Percentiles rank a stretch among this genome's conserved stretches.
Conservation (phyloP, 768 basidiomycete genomes). For the Serendipita sp. region DNA sequence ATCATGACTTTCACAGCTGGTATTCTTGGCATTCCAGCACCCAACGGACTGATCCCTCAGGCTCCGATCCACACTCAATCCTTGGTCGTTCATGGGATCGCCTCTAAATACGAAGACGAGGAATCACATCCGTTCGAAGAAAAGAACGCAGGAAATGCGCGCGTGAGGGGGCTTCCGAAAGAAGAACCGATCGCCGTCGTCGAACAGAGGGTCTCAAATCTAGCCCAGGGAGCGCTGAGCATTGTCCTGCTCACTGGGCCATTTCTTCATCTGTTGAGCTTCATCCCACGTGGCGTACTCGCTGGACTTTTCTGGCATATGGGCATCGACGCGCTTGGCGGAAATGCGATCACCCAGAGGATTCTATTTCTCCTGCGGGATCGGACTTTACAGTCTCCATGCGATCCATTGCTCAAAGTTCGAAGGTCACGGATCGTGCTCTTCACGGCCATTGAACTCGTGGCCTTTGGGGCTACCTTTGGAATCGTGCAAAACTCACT, state of each 20-base stretch:
- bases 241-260: slow-evolving; percentile 70
- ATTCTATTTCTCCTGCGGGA: slow-evolving; percentile 70
- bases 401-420: slow-evolving; percentile 63
- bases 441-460: slow-evolving; percentile 59
- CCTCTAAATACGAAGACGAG: slow-evolving; percentile 22
- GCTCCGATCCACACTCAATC: slow-evolving; percentile 89
- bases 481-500: slow-evolving; percentile 60
- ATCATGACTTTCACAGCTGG: slow-evolving; percentile 81
- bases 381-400: slow-evolving; percentile 36
- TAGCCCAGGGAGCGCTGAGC: slow-evolving; percentile 66
- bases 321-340: slow-evolving; percentile 67
- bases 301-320: slow-evolving; percentile 92
- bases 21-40: slow-evolving; percentile 72
- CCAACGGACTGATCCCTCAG: slow-evolving; percentile 71
- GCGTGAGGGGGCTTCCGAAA: not conserved
- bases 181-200: slow-evolving; percentile 63
- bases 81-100: slow-evolving; percentile 49
- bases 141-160: slow-evolving; percentile 16
- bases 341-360: slow-evolving; percentile 71
- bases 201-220: slow-evolving; percentile 85
- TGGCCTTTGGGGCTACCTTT: slow-evolving; percentile 78
- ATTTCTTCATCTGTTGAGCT: slow-evolving; percentile 59
- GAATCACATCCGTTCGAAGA: slow-evolving; percentile 19
- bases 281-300: slow-evolving; percentile 71
- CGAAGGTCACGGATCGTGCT: slow-evolving; percentile 56